Conservation (phyloP, 352 stramenopile genomes). For the Thalassiosira delicatula region DNA sequence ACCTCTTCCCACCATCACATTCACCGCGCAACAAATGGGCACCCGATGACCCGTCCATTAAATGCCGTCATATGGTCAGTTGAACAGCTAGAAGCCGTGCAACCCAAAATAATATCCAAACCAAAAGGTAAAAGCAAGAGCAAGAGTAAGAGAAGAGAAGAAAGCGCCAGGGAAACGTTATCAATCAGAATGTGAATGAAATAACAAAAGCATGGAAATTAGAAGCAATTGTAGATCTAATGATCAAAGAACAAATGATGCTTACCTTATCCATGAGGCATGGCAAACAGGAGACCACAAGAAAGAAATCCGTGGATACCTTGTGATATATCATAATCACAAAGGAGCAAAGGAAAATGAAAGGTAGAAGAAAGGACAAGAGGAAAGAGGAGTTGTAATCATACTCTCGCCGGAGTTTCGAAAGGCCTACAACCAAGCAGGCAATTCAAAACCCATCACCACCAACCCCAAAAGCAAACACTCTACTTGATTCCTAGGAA, state of each 20-base stretch:
- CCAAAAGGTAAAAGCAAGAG: too few relatives aligned
- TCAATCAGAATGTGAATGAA: neutral
- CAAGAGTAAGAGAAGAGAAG: neutral
- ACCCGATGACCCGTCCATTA: too few relatives aligned
- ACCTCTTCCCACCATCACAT: neutral
- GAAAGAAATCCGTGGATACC: constrained; percentile 15
- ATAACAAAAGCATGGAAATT: neutral
- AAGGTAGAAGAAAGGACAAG: neutral
- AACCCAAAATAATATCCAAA: too few relatives aligned
- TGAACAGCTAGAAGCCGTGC: too few relatives aligned
- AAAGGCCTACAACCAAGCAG: constrained; percentile 14
- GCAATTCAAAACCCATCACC: neutral
- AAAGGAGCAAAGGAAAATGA: constrained; percentile 6
- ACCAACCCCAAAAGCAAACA: neutral
- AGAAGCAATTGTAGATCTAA: neutral
- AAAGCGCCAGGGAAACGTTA: neutral
- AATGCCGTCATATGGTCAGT: too few relatives aligned
- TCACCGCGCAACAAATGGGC: neutral
- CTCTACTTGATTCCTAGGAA: neutral
- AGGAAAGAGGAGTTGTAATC: constrained; percentile 22
- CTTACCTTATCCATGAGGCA: constrained; percentile 18
- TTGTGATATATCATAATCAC: constrained; percentile 24
- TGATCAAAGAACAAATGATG: constrained; percentile 6
- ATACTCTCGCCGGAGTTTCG: constrained; percentile 9
- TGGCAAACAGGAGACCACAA: constrained; percentile 9